Evolutionary conservation across 805 yeast species (phyloP).

Genomic region (Ogataea allantospora): DNA sequence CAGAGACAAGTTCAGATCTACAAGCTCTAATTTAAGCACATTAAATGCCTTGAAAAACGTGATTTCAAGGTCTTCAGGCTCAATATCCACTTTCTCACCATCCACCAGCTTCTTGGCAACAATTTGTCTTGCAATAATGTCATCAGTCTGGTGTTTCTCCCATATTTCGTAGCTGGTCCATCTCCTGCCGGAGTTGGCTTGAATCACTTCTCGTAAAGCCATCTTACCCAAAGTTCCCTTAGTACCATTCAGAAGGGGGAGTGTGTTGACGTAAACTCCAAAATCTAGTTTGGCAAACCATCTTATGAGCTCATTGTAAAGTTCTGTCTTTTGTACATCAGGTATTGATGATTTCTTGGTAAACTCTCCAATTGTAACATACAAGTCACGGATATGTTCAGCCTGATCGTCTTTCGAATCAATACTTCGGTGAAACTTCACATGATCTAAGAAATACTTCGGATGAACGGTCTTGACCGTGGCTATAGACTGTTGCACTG

Average conservation of each 20-base stretch:
- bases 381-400: slow-evolving; percentile 1
- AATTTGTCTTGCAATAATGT: background rate
- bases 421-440: slow-evolving; percentile 2
- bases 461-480: slow-evolving; percentile 2
- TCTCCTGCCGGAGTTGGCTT: slow-evolving; percentile 38
- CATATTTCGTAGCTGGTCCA: slow-evolving; percentile 33
- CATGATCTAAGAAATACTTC: slow-evolving; percentile 2
- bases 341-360: slow-evolving; percentile 9
- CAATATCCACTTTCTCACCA: slow-evolving; percentile 8
- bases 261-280: slow-evolving; percentile 24
- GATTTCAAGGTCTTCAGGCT: slow-evolving; percentile 8
- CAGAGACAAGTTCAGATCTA: background rate
- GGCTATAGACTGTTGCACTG: slow-evolving; percentile 4
- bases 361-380: slow-evolving; percentile 4
- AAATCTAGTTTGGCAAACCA: slow-evolving; percentile 28
- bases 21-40: slow-evolving; percentile 1
- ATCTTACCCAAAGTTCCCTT: slow-evolving; percentile 9
- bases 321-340: slow-evolving; percentile 12
- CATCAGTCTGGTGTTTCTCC: slow-evolving; percentile 8
- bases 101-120: slow-evolving; percentile 7
- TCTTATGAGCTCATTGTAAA: slow-evolving; percentile 26
- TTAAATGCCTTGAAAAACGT: slow-evolving; percentile 6
- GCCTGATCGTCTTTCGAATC: slow-evolving; percentile 1
- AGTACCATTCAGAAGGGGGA: slow-evolving; percentile 5
- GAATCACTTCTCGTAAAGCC: slow-evolving; percentile 28